phyloP scores from a whole-genome alignment of 2,329 filamentous ascomycete species.

The Pseudopithomyces chartarum region DNA sequence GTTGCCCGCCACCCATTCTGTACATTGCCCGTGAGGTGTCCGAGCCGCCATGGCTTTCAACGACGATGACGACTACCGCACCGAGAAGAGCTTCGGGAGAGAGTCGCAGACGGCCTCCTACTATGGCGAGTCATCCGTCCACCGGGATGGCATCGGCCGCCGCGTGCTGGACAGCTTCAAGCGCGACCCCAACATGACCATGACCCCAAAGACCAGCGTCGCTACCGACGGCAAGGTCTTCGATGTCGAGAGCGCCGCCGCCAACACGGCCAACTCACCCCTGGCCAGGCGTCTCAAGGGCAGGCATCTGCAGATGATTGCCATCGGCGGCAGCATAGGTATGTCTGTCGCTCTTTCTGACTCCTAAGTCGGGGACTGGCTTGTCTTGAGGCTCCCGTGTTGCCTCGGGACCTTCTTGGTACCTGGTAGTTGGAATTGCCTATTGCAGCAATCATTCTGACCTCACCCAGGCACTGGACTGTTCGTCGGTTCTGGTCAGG shows the following conservation, averaged over 20 bases:
- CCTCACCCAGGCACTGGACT: conserved; percentile 60
- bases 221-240: conserved; percentile 61
- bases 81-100: conserved; percentile 46
- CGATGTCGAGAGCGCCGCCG: conserved; percentile 66
- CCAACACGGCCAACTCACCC: conserved; percentile 71
- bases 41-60: conserved; percentile 27
- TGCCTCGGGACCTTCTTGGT: no score
- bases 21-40: no score
- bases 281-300: conserved; percentile 65
- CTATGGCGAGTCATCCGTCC: conserved; percentile 45
- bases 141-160: conserved; percentile 37
- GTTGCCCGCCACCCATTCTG: no score
- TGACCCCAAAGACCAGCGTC: conserved; percentile 52
- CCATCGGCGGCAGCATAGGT: conserved; percentile 85
- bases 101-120: conserved; percentile 41
- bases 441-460: conserved; percentile 20
- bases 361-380: no score
- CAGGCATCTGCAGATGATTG: conserved; percentile 91
- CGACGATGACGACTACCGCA: conserved; percentile 44
- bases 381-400: no score
- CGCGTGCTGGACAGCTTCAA: conserved; percentile 53
- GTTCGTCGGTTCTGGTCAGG: conserved; percentile 74
- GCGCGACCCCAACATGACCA: conserved; percentile 47
- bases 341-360: conserved; percentile 18
- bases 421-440: not conserved